A percentile compares a stretch with the other conserved stretches of the same genome.
Evolutionary conservation across 163 green algal species (phyloP).

Genomic region (Prototheca wickerhamii): DNA sequence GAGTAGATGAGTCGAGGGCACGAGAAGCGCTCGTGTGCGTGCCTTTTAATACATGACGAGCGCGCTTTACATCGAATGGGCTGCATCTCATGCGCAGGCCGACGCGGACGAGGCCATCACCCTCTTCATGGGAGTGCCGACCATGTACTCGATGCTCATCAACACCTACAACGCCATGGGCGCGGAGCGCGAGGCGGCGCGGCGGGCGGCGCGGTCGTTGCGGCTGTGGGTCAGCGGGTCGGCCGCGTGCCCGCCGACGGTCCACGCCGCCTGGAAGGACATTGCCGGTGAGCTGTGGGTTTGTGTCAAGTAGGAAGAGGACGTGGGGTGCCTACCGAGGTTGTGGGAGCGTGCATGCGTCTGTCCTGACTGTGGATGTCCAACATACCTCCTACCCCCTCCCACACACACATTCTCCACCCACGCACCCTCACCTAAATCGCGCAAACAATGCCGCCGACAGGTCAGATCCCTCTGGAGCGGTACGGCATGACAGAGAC

Average conservation of each 20-base stretch:
- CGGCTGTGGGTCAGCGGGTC: slow-evolving; percentile 77
- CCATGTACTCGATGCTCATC: slow-evolving; percentile 89
- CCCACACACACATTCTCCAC: no score
- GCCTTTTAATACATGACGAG: no score
- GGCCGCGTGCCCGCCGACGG: slow-evolving; percentile 69
- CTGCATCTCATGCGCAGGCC: no score
- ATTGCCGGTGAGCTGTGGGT: slow-evolving; percentile 42
- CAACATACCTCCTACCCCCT: no score
- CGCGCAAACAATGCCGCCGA: no score
- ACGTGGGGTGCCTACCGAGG: no score
- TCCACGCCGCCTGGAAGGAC: slow-evolving; percentile 66
- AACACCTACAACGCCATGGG: slow-evolving; percentile 41
- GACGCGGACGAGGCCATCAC: slow-evolving; percentile 35
- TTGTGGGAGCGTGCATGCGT: no score
- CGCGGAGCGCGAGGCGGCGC: slow-evolving; percentile 27
- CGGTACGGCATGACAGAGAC: slow-evolving; percentile 97
- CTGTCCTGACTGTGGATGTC: no score
- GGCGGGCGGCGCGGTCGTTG: slow-evolving; percentile 31
- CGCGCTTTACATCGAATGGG: no score
- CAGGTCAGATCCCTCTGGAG: slow-evolving; percentile 52
- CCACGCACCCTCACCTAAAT: no score
- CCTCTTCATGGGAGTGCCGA: slow-evolving; percentile 93
- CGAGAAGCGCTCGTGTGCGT: no score
- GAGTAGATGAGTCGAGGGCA: not conserved
- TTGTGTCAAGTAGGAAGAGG: no score